Evolutionary conservation across 306 rosid species (phyloP).

Genomic region (Castanopsis chinensis): DNA sequence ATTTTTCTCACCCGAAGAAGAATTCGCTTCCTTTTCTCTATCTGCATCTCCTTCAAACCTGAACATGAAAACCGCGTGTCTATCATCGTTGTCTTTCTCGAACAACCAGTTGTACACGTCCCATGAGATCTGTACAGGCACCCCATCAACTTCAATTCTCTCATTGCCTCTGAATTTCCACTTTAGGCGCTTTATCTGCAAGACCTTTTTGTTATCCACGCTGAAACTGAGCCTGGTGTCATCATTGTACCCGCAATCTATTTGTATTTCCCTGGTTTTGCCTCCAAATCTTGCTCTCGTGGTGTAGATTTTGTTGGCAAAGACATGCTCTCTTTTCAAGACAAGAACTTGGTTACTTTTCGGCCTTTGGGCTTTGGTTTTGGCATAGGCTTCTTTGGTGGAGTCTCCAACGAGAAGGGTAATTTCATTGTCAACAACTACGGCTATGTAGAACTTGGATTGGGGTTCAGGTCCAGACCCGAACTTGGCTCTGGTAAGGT

Average conservation of each 20-base stretch:
- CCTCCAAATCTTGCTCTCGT: slow-evolving; percentile 71
- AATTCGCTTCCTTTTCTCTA: background rate
- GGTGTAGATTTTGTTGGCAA: slow-evolving; percentile 54
- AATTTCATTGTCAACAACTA: slow-evolving; percentile 60
- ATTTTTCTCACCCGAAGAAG: slow-evolving; percentile 12
- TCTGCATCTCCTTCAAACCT: slow-evolving; percentile 61
- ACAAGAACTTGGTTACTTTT: slow-evolving; percentile 38
- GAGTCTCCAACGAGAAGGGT: slow-evolving; percentile 67
- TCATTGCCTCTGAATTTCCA: slow-evolving; percentile 94
- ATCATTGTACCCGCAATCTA: slow-evolving; percentile 55
- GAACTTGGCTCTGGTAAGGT: slow-evolving; percentile 62
- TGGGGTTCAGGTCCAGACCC: slow-evolving; percentile 68
- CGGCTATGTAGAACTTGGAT: slow-evolving; percentile 65
- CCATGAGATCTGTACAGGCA: slow-evolving; percentile 77
- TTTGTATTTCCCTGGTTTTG: slow-evolving; percentile 48
- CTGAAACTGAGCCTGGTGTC: slow-evolving; percentile 42
- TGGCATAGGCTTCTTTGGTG: slow-evolving; percentile 51
- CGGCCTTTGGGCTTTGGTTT: slow-evolving; percentile 40
- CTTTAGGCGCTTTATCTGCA: slow-evolving; percentile 58
- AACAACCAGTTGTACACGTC: slow-evolving; percentile 88
- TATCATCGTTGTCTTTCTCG: slow-evolving; percentile 41
- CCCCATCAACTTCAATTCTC: slow-evolving; percentile 59
- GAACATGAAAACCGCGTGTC: slow-evolving; percentile 86
- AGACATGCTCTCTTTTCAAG: slow-evolving; percentile 67
- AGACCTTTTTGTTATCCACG: slow-evolving; percentile 45